These are phyloP conservation scores for Ocimum tenuiflorum DNA, from an alignment of 257 asterid genomes.

Conservation along the genomic window DNA sequence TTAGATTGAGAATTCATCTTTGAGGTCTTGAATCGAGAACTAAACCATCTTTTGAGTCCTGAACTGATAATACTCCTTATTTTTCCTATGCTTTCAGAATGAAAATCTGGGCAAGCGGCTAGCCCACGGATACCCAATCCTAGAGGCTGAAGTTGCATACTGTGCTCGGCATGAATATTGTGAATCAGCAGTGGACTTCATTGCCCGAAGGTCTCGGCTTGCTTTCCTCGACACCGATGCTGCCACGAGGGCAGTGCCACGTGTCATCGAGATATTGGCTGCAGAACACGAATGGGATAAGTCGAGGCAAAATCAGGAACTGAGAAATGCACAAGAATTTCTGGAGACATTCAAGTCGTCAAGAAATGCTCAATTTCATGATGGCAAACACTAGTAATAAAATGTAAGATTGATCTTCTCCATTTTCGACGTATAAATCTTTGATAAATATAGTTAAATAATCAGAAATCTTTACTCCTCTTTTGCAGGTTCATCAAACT, in stretches of 20 bases:
- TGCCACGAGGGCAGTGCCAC: constrained; percentile 75
- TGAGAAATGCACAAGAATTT: constrained; percentile 52
- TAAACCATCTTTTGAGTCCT: no score
- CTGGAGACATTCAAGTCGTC: constrained; percentile 92
- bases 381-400: constrained; percentile 74
- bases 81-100: constrained; percentile 36
- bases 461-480: background rate
- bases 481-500: constrained; percentile 26
- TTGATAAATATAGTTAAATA: background rate
- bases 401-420: constrained; percentile 15
- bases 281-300: constrained; percentile 88
- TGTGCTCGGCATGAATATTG: constrained; percentile 93
- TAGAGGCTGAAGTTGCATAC: constrained; percentile 98
- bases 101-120: constrained; percentile 91
- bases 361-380: constrained; percentile 80
- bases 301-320: constrained; percentile 62
- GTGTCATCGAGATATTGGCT: constrained; percentile 66
- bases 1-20: no score
- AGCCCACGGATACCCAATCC: constrained; percentile 93
- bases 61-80: no score
- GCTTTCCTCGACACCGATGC: constrained; percentile 98
- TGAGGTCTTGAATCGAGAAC: no score
- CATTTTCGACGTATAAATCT: background rate
- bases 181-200: constrained; percentile 87
- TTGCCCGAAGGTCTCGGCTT: constrained; percentile 92